Base-by-base conservation (phyloP, 2,329 filamentous ascomycete genomes). In the Trichophyton benhamiae region DNA sequence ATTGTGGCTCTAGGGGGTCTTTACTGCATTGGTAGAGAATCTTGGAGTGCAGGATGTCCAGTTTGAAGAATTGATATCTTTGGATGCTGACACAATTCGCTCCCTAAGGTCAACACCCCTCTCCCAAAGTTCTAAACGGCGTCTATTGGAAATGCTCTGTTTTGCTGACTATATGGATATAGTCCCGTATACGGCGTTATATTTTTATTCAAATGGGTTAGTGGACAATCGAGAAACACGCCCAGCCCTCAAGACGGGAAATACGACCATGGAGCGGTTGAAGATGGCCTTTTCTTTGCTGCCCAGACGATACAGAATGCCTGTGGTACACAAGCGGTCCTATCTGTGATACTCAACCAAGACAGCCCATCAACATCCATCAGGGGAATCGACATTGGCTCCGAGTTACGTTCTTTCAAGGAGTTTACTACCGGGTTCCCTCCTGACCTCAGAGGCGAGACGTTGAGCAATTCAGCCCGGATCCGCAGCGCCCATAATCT, bases 281-380 rank as follows among this genome's bases (percentile, higher is more conserved):
- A 90, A 65, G 80, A 82, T 65, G 68, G 72, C 64, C 81, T 96
- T 68, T 99, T 96, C 81, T 99, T 99, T 76, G 94, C 94, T 3
- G 86, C 87, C 33, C 94, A 99, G 78, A 97, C 92, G 3, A 99
- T 99, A 72, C 92, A 97, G 76, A 99, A 99, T 75, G 94, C 94
- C 6, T 99, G 94, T 77, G 94, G 91, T 52, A 99, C 94, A 15
- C 94, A 99, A 75, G 94, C 94, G 2, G 83, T 99, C 55, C 83
- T 99, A 46, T 94, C 88, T 60, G 89, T 97, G 60, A 82, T 97
- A 36, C 79, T 99, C 67, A 99, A 99, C 78, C 88, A 95, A 74
- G 80, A 77, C 60, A 73, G 72, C 38, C 65, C 72, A 0, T 55
- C 69, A 13, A 57, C 69, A 0, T 66, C 66, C 2, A 61, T 68